Evolutionary conservation across 805 yeast genomes (phyloP), one percentile per base, ranked within the genome.

Genomic region (Yarrowia sp.): DNA sequence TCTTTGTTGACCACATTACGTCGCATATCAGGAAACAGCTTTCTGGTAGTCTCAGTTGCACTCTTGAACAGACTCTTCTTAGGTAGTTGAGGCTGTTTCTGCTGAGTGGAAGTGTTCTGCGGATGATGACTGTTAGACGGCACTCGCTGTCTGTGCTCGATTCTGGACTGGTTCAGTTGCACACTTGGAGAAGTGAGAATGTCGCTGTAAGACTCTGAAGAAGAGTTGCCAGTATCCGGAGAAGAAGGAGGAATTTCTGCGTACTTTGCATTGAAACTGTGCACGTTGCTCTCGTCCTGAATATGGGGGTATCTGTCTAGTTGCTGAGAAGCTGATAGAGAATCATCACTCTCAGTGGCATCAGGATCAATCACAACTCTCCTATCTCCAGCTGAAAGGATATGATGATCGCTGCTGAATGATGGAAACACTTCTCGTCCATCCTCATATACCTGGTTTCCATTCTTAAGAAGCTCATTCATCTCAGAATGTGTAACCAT

Each of bases 1-100:
- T 55, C 63, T 2, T 58, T 58, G 24, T 58, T 42, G 33, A 42
- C 64, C 49, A 58, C 50, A n/a, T 33, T 58, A 30, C 64, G 49
- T 58, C 64, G n/a, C 64, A 58, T 58, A 14, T 58, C 64, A 2
- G 64, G 64, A 5, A 58, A 42, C 42, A 30, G 33, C 30, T 58
- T 58, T 13, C 39, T 19, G 2, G 63, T 55, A 6, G 63, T 55
- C 17, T 55, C 63, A 3, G 47, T 55, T 6, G 63, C 63, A 2
- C 24, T 17, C 38, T 42, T 55, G 46, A 55, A 55, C n/a, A 55
- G 38, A 6, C 63, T 30, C 47, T 55, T 55, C 30, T 33, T 42
- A 8, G 47, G 46, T 17, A 30, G 30, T 15, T 52, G 40, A 9
- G 39, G 20, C 30, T 34, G 50, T 13, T 46, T 34, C 10, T 47